Evolutionary conservation across 2,329 filamentous ascomycete genomes (phyloP).

Genomic region (Colletotrichum cereale): DNA sequence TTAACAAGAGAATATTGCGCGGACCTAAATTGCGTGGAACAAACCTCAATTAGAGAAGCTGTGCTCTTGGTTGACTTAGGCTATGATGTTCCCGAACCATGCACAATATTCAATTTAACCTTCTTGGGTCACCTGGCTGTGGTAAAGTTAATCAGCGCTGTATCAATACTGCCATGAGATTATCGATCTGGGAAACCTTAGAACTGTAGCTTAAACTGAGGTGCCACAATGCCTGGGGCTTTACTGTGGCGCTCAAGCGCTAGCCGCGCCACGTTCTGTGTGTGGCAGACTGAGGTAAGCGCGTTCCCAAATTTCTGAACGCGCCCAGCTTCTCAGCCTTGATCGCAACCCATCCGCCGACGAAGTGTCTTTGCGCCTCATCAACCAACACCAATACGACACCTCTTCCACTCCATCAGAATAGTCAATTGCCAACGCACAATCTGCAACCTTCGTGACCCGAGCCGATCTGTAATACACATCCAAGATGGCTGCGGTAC

Average conservation of each 20-base stretch:
- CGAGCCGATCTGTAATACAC: constrained; percentile 1
- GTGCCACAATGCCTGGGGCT: neutral
- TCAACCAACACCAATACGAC: constrained; percentile 1
- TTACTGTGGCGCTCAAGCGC: constrained; percentile 23
- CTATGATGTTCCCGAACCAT: neutral
- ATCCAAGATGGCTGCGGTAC: constrained; percentile 65
- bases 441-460: neutral
- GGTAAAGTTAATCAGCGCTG: no score
- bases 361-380: constrained; percentile 28
- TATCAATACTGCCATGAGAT: no score
- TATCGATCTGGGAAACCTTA: neutral
- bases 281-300: constrained; percentile 26
- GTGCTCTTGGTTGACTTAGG: neutral
- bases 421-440: neutral
- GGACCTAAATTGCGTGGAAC: neutral
- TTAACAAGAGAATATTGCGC: neutral
- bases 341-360: neutral
- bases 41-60: neutral
- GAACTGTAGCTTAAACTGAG: neutral
- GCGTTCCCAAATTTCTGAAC: constrained; percentile 39
- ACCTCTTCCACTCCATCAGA: neutral
- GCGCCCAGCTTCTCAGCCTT: constrained; percentile 31
- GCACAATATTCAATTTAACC: neutral
- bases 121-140: neutral
- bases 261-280: constrained; percentile 30